Evolutionary conservation across 108 stramenopile genomes (phyloP), one percentile per base, ranked within the genome.

Genomic region (Schizochytrium sp.): DNA sequence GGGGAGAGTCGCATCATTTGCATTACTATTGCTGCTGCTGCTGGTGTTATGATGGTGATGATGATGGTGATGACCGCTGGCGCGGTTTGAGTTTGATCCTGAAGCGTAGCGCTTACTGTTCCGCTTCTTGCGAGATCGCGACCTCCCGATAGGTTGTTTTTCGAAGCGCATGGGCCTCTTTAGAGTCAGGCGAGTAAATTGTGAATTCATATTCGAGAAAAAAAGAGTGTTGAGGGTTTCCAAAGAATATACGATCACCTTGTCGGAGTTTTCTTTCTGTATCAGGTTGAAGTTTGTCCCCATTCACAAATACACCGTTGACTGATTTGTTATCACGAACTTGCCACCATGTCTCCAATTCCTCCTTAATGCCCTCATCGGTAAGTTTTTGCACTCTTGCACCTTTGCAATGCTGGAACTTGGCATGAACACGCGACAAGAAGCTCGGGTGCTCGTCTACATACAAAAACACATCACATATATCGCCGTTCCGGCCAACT

Each of bases 171-270:
- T 83, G 47, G 1, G 76, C 76, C 76, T 83, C 76, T 50, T 83
- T 83, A 5, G 76, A 83, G 76, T 55, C 76, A 10, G 50, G 76
- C 45, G 76, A 4, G 76, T 55, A 55, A 28, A 83, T 55, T 13
- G 40, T 83, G 47, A 83, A 83, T 53, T 83, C 76, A 53, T 83
- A 83, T 53, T 83, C 76, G 47, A 83, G 53, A 83, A 83, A 83
- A 28, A 83, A 83, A 28, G 50, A 55, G 76, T 83, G 76, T 53
- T 83, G 76, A 13, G 76, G 76, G 28, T 83, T 83, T 17, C 76
- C 76, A 55, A 83, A 83, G 76, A 83, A 83, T 17, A 83, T 55
- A 10, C 76, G 47, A 2, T 83, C 76, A 12, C 76, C 76, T 10
- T 49, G 76, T 5, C 53, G 47, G 15, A 83, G 76, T 3, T 53